Conservation (phyloP, 169 alveolate species). For the Eimeria falciformis region DNA sequence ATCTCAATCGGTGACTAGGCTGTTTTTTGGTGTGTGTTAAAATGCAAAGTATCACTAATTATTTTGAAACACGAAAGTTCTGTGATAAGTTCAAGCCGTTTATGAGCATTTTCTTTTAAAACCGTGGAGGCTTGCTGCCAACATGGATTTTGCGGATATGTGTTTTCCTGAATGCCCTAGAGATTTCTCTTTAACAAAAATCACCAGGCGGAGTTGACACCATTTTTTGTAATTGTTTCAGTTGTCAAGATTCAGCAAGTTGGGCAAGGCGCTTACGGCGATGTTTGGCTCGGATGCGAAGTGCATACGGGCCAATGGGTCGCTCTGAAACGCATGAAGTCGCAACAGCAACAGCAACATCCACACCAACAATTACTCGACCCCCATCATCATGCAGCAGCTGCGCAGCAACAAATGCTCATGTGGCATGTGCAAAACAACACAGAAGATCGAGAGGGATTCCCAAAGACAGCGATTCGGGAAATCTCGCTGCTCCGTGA, state of each 20-base stretch:
- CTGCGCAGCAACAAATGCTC: not conserved
- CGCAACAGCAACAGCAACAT: slow-evolving; percentile 70
- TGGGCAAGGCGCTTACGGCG: slow-evolving; percentile 95
- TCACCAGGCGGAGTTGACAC: slow-evolving; percentile 12
- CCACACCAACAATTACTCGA: not conserved
- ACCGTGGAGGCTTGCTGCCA: not conserved
- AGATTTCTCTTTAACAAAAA: no score
- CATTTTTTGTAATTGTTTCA: no score
- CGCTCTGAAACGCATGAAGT: slow-evolving; percentile 89
- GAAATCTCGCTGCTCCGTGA: slow-evolving; percentile 87
- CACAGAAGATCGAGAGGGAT: slow-evolving; percentile 90
- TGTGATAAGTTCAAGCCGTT: no score
- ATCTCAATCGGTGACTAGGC: not conserved
- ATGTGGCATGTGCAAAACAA: slow-evolving; percentile 29
- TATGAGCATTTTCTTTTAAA: not conserved
- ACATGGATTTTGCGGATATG: not conserved
- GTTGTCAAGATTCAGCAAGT: slow-evolving; percentile 90
- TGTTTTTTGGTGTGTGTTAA: not conserved
- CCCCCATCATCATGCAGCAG: slow-evolving; percentile 17
- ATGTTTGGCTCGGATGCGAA: slow-evolving; percentile 94
- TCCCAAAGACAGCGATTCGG: slow-evolving; percentile 91
- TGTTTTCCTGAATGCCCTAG: no score
- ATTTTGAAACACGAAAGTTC: not conserved
- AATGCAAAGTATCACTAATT: not conserved
- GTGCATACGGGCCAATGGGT: slow-evolving; percentile 85